These are phyloP conservation scores for Zasmidium angulare DNA, from an alignment of 2,329 filamentous ascomycete species.

Conservation along the genomic window DNA sequence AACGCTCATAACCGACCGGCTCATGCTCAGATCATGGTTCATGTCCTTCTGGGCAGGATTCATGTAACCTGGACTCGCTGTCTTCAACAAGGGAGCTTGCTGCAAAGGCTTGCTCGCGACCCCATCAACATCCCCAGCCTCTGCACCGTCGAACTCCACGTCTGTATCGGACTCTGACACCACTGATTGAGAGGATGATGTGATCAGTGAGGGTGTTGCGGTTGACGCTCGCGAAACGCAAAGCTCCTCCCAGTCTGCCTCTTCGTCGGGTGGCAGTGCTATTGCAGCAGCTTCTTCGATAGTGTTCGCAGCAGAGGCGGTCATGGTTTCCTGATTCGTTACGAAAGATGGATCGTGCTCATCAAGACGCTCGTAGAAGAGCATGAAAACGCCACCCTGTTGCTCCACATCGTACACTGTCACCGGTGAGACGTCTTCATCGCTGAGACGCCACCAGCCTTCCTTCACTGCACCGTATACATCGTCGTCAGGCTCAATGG, in stretches of 20 bases:
- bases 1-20: slow-evolving; percentile 17
- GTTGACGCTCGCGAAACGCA: slow-evolving; percentile 5
- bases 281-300: slow-evolving; percentile 15
- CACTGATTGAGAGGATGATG: slow-evolving; percentile 19
- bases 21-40: slow-evolving; percentile 13
- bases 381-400: slow-evolving; percentile 88
- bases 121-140: neutral
- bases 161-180: slow-evolving; percentile 20
- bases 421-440: slow-evolving; percentile 76
- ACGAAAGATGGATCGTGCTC: neutral
- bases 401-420: slow-evolving; percentile 70
- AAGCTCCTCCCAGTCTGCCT: slow-evolving; percentile 19
- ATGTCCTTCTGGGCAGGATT: slow-evolving; percentile 7
- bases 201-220: slow-evolving; percentile 19
- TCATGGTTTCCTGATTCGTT: neutral
- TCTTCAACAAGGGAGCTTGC: slow-evolving; percentile 33
- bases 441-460: slow-evolving; percentile 88
- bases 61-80: slow-evolving; percentile 8
- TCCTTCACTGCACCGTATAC: slow-evolving; percentile 35
- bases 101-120: slow-evolving; percentile 8
- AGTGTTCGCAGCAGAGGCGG: neutral
- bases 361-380: slow-evolving; percentile 77
- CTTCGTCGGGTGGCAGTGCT: slow-evolving; percentile 19
- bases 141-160: slow-evolving; percentile 2
- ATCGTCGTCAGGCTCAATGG: slow-evolving; percentile 25